phyloP scores from a whole-genome alignment of 2,329 filamentous ascomycete species.

The Aspergillus fumigatiaffinis region DNA sequence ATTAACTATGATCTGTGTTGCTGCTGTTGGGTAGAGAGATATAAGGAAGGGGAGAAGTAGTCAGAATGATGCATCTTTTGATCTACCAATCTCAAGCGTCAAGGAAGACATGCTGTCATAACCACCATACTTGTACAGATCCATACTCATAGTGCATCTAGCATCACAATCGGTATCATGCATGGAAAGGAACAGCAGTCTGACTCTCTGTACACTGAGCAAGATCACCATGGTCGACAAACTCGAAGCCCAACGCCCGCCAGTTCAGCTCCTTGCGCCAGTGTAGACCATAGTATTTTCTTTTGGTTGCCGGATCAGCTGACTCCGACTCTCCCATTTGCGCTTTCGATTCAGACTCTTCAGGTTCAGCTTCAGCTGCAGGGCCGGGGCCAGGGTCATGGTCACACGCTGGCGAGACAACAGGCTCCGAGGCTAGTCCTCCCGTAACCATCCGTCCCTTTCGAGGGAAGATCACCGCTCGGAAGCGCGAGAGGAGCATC shows the following conservation, averaged over 20 bases:
- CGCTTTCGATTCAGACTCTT: not conserved
- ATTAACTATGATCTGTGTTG: too few species aligned
- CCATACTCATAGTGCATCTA: not conserved
- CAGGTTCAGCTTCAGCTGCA: not conserved
- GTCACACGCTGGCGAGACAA: slow-evolving; percentile 15
- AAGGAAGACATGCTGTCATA: not conserved
- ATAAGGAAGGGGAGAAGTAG: too few species aligned
- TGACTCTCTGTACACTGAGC: slow-evolving; percentile 3
- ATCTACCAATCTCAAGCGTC: too few species aligned
- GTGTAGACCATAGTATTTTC: slow-evolving; percentile 55
- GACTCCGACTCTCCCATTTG: not conserved
- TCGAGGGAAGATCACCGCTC: slow-evolving; percentile 67
- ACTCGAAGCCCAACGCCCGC: slow-evolving; percentile 47
- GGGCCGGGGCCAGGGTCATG: not conserved
- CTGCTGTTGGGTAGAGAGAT: too few species aligned
- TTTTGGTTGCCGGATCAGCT: not conserved
- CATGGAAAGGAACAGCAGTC: slow-evolving; percentile 16
- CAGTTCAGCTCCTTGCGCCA: slow-evolving; percentile 58
- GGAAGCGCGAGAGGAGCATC: slow-evolving; percentile 88
- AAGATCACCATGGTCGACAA: slow-evolving; percentile 28
- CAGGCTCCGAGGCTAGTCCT: slow-evolving; percentile 70
- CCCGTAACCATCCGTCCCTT: slow-evolving; percentile 73
- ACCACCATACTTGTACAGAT: not conserved
- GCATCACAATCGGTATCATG: slow-evolving; percentile 5
- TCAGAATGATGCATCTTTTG: too few species aligned